Conservation (phyloP, 1,139 yeast genomes). For the Suhomyces panamericanus region DNA sequence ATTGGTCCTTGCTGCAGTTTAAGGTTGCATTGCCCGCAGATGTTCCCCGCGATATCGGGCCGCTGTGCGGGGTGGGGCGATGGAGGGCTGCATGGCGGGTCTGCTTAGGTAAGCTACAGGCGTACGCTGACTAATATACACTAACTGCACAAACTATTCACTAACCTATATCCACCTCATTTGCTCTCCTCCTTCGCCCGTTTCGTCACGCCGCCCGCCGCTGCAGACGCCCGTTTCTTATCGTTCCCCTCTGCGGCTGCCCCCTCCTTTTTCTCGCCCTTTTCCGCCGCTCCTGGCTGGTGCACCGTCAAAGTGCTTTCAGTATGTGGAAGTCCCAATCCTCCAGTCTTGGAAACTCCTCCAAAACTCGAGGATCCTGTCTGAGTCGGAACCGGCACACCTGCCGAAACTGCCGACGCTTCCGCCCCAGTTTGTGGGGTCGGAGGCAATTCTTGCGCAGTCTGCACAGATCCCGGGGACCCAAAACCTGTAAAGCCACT, state of each 20-base stretch:
- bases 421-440: background rate
- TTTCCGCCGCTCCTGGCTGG: slow-evolving; percentile 27
- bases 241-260: slow-evolving; percentile 6
- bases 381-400: background rate
- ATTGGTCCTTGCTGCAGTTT: no score
- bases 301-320: slow-evolving; percentile 37
- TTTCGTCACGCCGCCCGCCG: slow-evolving; percentile 9
- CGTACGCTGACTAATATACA: background rate
- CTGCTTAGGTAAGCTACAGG: background rate
- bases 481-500: background rate
- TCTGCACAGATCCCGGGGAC: background rate
- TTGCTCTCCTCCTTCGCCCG: slow-evolving; percentile 12
- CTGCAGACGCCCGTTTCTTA: slow-evolving; percentile 10
- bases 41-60: no score
- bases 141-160: no score
- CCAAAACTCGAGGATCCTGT: background rate
- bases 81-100: background rate
- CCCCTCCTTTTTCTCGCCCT: slow-evolving; percentile 6
- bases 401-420: background rate
- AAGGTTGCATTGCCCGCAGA: no score
- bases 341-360: slow-evolving; percentile 6
- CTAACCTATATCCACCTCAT: no score
- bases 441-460: background rate
- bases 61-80: background rate
- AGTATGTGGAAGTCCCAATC: slow-evolving; percentile 27